These are phyloP conservation scores for Postia placenta DNA, from an alignment of 768 basidiomycete species.

Conservation along the genomic window DNA sequence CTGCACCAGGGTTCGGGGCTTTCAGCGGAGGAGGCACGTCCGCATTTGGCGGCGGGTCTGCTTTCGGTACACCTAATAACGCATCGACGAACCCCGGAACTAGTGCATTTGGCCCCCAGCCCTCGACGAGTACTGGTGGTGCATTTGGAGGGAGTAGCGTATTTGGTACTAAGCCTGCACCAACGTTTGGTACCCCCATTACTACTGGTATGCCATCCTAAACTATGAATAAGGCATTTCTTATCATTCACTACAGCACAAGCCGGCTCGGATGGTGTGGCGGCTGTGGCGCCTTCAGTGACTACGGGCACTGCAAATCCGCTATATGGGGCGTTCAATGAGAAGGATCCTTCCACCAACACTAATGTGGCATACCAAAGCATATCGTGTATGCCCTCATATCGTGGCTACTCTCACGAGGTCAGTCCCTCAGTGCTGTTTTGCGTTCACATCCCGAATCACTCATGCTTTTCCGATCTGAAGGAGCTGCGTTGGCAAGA, in stretches of 20 bases:
- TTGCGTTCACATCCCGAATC: no score
- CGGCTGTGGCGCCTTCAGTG: slow-evolving; percentile 44
- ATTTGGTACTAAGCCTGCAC: slow-evolving; percentile 53
- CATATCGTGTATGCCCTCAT: slow-evolving; percentile 75
- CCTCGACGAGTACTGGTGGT: slow-evolving; percentile 20
- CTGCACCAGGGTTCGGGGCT: slow-evolving; percentile 69
- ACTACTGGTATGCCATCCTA: slow-evolving; percentile 35
- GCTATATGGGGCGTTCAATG: slow-evolving; percentile 47
- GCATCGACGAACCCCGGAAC: slow-evolving; percentile 23
- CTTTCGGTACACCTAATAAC: slow-evolving; percentile 33
- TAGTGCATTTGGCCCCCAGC: slow-evolving; percentile 27
- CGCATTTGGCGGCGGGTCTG: slow-evolving; percentile 42
- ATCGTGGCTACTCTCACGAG: slow-evolving; percentile 65
- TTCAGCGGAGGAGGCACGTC: slow-evolving; percentile 56
- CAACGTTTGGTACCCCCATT: slow-evolving; percentile 39
- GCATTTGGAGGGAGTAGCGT: slow-evolving; percentile 37
- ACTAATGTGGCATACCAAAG: slow-evolving; percentile 69
- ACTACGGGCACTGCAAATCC: slow-evolving; percentile 69
- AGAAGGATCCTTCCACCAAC: slow-evolving; percentile 56
- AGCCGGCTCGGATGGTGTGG: slow-evolving; percentile 5
- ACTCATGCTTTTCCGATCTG: not conserved
- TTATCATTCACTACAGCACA: not conserved
- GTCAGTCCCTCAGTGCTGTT: slow-evolving; percentile 16
- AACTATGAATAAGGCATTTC: slow-evolving; percentile 31
- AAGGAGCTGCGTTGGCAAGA: slow-evolving; percentile 45